Percentiles rank a stretch among this genome's conserved stretches.
These are phyloP conservation scores for Candolleomyces aberdarensis DNA, from an alignment of 768 basidiomycete genomes.

Conservation along the genomic window DNA sequence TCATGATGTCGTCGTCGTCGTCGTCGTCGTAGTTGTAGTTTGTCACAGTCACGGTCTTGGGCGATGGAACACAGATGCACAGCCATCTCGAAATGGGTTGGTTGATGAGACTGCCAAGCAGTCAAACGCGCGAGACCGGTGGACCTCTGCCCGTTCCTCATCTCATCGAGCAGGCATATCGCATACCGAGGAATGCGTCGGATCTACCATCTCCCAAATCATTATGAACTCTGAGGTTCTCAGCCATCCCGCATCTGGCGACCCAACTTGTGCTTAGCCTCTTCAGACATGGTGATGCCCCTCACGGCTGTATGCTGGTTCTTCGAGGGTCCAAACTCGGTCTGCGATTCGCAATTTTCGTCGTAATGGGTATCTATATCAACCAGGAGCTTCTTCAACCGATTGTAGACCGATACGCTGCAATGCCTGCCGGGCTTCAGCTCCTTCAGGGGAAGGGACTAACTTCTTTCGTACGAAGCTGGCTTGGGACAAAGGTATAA, in stretches of 20 bases:
- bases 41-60: not conserved
- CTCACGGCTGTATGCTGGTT: too few relatives aligned
- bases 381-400: too few relatives aligned
- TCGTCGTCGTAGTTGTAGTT: constrained; percentile 8
- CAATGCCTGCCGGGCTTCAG: too few relatives aligned
- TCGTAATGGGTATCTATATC: too few relatives aligned
- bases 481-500: not conserved
- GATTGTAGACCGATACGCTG: too few relatives aligned
- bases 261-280: not conserved
- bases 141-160: not conserved
- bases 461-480: not conserved
- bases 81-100: not conserved
- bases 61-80: not conserved
- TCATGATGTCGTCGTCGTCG: constrained; percentile 29
- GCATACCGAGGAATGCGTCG: not conserved
- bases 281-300: not conserved
- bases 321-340: too few relatives aligned
- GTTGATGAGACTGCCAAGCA: not conserved
- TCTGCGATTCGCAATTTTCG: too few relatives aligned
- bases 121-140: not conserved
- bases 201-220: not conserved
- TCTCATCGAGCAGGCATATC: too few relatives aligned
- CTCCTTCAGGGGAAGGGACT: not conserved
- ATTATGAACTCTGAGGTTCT: constrained; percentile 4
- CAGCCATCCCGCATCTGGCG: not conserved